A percentile compares a stretch with the other conserved stretches of the same genome.
phyloP scores from a whole-genome alignment of 306 rosid genomes.

The Dryas drummondii region DNA sequence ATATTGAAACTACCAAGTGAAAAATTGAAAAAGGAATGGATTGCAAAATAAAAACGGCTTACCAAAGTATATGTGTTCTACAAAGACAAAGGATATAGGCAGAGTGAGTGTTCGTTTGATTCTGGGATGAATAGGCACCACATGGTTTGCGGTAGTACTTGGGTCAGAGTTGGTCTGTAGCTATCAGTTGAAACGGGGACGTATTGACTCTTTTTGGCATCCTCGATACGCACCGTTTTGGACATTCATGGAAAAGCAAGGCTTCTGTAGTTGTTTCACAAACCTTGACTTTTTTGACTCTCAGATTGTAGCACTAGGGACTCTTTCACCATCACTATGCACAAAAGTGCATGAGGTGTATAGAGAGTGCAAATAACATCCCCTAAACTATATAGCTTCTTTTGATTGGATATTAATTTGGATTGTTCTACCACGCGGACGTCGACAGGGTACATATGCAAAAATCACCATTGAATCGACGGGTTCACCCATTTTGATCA shows the following conservation, averaged over 20 bases:
- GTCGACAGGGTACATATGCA: no score
- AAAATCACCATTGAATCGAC: no score
- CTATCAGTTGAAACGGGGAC: slow-evolving; percentile 1
- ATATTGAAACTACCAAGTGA: not conserved
- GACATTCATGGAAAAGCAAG: not conserved
- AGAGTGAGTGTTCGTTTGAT: not conserved
- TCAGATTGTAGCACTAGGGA: no score
- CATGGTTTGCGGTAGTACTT: not conserved
- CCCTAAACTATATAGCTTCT: no score
- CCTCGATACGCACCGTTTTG: not conserved
- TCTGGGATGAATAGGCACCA: not conserved
- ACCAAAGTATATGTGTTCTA: not conserved
- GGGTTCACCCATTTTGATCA: no score
- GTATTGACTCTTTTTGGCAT: not conserved
- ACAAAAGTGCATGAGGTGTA: no score
- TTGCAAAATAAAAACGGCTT: not conserved
- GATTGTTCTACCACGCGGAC: no score
- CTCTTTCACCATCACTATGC: no score
- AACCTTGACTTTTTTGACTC: no score
- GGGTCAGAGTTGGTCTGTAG: not conserved
- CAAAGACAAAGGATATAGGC: not conserved
- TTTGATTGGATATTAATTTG: no score
- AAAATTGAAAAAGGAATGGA: not conserved
- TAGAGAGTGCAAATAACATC: no score
- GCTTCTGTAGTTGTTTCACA: not conserved